Conservation (phyloP, 2,329 filamentous ascomycete genomes). For the Pseudogymnoascus destructans region DNA sequence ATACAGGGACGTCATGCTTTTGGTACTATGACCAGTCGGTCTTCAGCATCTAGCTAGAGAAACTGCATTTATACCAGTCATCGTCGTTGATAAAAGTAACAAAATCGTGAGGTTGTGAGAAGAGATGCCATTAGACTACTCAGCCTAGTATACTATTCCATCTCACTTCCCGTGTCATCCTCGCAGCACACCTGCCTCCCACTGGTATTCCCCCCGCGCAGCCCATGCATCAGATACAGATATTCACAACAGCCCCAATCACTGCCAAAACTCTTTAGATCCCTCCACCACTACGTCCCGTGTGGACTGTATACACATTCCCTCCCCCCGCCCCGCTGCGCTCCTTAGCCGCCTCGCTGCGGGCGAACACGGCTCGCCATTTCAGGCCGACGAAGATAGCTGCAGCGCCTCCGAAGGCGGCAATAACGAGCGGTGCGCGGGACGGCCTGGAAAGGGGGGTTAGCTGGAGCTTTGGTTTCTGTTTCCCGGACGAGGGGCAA, state of each 20-base stretch:
- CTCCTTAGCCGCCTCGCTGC: constrained; percentile 25
- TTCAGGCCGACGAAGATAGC: constrained; percentile 24
- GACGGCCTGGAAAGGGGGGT: constrained; percentile 16
- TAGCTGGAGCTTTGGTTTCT: background rate
- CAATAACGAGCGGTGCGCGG: constrained; percentile 21
- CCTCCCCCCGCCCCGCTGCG: constrained; percentile 17
- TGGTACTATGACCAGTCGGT: background rate
- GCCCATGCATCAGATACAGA: background rate
- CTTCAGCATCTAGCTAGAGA: too few species aligned
- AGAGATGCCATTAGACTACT: background rate
- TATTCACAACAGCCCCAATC: background rate
- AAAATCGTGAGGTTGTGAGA: background rate
- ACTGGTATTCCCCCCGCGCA: background rate
- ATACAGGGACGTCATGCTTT: background rate
- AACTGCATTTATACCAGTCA: background rate
- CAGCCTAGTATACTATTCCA: background rate
- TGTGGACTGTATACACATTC: constrained; percentile 20
- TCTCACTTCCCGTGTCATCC: background rate
- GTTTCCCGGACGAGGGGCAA: background rate
- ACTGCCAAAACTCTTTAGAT: background rate
- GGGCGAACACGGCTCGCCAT: constrained; percentile 23
- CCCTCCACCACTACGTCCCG: constrained; percentile 23
- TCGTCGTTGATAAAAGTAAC: background rate
- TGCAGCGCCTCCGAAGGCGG: constrained; percentile 20
- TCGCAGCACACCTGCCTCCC: background rate